A percentile compares a stretch with the other conserved stretches of the same genome.
Conservation (phyloP, 345 rosid species). For the Boechera retrofracta region DNA sequence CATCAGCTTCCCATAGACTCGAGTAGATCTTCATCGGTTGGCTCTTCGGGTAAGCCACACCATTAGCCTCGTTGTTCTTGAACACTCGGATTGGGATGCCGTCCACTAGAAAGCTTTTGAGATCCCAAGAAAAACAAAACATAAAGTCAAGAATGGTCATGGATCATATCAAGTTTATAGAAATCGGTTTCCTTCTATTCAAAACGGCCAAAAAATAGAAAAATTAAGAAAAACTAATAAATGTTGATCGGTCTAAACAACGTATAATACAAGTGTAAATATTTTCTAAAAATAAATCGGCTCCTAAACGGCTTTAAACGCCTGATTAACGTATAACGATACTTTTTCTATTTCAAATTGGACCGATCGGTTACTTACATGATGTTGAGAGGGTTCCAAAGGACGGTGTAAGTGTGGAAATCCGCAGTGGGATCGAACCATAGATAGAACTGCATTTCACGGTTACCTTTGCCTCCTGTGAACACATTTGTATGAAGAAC, state of each 20-base stretch:
- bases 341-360: not conserved
- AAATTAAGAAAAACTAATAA: too few species aligned
- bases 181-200: too few species aligned
- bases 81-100: conserved; percentile 74
- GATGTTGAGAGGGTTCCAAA: conserved; percentile 69
- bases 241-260: not conserved
- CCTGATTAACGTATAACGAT: not conserved
- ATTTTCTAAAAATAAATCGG: not conserved
- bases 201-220: too few species aligned
- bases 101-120: conserved; percentile 63
- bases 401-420: conserved; percentile 79
- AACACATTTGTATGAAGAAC: conserved; percentile 73
- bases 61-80: conserved; percentile 68
- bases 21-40: conserved; percentile 69
- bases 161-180: not conserved
- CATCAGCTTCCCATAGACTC: conserved; percentile 75
- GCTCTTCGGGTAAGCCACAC: conserved; percentile 65
- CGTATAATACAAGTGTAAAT: not conserved
- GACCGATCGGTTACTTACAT: conserved; percentile 48
- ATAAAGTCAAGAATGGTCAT: conserved; percentile 5
- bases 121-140: not conserved
- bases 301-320: too few species aligned
- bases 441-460: conserved; percentile 79
- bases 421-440: conserved; percentile 84
- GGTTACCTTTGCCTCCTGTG: conserved; percentile 70